Conservation (phyloP, 768 basidiomycete species). For the Steccherinum ochraceum region DNA sequence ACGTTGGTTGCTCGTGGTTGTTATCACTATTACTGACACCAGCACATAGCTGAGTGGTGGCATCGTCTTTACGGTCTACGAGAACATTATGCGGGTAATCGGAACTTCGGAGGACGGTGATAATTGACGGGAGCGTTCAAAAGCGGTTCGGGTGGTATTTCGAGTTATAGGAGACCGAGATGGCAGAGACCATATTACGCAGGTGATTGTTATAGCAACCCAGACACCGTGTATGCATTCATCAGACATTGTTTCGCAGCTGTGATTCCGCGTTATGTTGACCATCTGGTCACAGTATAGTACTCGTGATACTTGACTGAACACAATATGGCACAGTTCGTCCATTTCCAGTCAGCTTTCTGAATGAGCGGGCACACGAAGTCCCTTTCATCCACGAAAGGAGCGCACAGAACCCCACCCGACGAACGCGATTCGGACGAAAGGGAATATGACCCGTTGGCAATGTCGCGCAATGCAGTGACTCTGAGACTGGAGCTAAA, state of each 20-base stretch:
- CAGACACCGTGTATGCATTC: background rate
- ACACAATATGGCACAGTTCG: too few species aligned
- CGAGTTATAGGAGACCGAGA: too few species aligned
- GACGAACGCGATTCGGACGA: too few species aligned
- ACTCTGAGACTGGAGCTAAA: too few species aligned
- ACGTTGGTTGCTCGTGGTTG: constrained; percentile 4
- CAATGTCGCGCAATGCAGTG: too few species aligned
- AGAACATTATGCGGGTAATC: constrained; percentile 22
- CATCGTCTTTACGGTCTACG: constrained; percentile 89
- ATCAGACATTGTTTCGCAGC: background rate
- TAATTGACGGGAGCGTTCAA: background rate
- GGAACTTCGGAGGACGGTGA: background rate
- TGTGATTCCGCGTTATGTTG: background rate
- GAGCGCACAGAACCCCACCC: too few species aligned
- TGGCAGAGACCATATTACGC: background rate
- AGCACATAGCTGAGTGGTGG: constrained; percentile 74
- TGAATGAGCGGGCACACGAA: too few species aligned
- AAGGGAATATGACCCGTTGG: too few species aligned
- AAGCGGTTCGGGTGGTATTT: too few species aligned
- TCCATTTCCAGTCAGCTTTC: too few species aligned
- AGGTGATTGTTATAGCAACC: background rate
- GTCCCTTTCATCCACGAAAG: too few species aligned
- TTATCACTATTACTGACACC: background rate
- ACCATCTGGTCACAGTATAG: background rate
- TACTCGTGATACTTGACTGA: too few species aligned